Conservation (phyloP, 169 alveolate species). For the Plasmodium inui region DNA sequence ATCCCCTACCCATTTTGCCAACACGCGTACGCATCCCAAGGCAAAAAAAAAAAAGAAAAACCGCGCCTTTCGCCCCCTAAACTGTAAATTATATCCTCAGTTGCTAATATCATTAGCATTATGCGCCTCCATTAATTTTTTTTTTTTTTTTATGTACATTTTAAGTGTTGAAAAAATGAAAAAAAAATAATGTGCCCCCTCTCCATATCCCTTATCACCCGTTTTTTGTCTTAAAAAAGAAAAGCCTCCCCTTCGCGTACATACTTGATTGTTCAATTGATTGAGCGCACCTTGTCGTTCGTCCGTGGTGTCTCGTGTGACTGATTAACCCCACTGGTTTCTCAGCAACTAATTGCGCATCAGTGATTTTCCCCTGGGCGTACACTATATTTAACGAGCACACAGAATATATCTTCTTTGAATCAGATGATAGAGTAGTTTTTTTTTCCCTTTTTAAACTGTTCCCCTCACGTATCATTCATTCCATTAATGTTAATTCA, state of each 20-base stretch:
- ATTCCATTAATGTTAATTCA: constrained; percentile 11
- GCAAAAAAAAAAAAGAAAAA: background rate
- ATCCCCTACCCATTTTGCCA: background rate
- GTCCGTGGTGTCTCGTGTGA: background rate
- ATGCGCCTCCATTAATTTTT: background rate
- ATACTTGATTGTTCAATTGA: background rate
- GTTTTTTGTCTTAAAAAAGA: background rate
- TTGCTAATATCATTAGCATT: background rate
- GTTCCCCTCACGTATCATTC: background rate
- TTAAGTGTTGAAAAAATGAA: constrained; percentile 16
- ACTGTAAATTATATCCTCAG: background rate
- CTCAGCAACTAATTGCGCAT: background rate
- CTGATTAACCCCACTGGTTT: background rate
- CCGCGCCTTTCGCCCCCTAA: background rate
- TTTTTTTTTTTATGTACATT: constrained; percentile 19
- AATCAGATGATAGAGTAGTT: background rate
- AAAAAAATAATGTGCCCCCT: background rate
- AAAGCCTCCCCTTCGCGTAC: background rate
- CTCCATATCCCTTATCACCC: background rate
- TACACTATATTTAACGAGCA: background rate
- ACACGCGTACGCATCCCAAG: background rate
- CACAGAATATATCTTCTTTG: background rate
- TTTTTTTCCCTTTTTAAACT: background rate
- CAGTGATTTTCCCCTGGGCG: background rate
- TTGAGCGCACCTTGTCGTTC: background rate